These are phyloP conservation scores for Bryoerythrophyllum caledonicum DNA, from an alignment of 225 moss, liverwort and hornwort genomes.

Conservation along the genomic window DNA sequence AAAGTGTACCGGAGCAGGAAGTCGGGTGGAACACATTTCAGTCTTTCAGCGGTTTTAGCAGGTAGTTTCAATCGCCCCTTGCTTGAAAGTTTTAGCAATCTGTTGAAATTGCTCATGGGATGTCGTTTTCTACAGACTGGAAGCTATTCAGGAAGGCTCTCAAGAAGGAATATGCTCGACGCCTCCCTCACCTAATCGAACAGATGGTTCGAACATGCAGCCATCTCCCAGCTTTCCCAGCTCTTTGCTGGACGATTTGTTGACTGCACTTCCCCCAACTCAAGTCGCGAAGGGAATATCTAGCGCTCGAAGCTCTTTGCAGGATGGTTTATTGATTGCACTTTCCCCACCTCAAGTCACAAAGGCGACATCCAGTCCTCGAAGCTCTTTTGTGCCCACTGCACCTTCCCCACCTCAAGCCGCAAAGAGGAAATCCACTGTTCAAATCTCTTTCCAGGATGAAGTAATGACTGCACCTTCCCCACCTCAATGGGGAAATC, in stretches of 20 bases:
- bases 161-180: background rate
- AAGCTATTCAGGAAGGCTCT: conserved; percentile 31
- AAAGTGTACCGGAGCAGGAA: background rate
- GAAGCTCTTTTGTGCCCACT: background rate
- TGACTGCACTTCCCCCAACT: background rate
- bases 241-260: background rate
- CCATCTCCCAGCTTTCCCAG: background rate
- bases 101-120: background rate
- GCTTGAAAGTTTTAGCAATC: background rate
- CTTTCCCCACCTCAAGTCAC: background rate
- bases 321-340: background rate
- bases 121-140: conserved; percentile 18
- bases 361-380: background rate
- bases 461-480: background rate
- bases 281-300: background rate
- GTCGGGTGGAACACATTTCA: conserved; percentile 8
- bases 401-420: background rate
- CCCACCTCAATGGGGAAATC: background rate
- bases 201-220: background rate
- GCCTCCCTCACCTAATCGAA: conserved; percentile 8
- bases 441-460: conserved; percentile 6
- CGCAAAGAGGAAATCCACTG: background rate
- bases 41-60: background rate
- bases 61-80: background rate
- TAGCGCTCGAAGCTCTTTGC: conserved; percentile 4